These are phyloP conservation scores for Coccomyxa sp. DNA, from an alignment of 139 green algal genomes.

Conservation along the genomic window DNA sequence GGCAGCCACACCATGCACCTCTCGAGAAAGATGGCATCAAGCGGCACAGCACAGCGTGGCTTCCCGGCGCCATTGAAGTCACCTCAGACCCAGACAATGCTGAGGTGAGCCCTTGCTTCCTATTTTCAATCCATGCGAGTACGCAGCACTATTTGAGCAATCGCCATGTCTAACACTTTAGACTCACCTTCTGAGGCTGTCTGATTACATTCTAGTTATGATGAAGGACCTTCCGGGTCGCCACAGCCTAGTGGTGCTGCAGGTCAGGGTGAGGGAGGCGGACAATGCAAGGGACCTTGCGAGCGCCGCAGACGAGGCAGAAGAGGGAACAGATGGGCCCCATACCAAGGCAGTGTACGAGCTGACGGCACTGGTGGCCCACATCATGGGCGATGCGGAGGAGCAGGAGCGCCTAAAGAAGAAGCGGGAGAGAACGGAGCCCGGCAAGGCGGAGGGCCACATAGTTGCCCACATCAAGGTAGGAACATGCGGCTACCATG, in stretches of 20 bases:
- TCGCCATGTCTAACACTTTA: too few species aligned
- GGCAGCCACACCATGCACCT: conserved; percentile 30
- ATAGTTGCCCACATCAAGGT: conserved; percentile 74
- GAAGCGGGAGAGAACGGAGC: background rate
- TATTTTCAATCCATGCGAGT: too few species aligned
- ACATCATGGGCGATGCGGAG: conserved; percentile 58
- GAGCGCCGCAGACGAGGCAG: background rate
- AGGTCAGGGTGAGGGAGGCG: conserved; percentile 12
- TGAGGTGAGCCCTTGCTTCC: background rate
- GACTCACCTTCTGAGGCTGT: too few species aligned
- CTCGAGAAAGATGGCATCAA: too few species aligned
- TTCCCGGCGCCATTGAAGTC: conserved; percentile 13
- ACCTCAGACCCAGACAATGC: background rate
- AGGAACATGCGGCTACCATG: too few species aligned
- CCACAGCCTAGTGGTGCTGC: background rate
- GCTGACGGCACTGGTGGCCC: conserved; percentile 66
- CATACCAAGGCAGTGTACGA: conserved; percentile 51
- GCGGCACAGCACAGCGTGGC: background rate
- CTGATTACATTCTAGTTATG: background rate
- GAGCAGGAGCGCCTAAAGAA: conserved; percentile 4
- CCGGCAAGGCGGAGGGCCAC: conserved; percentile 47
- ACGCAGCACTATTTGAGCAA: too few species aligned
- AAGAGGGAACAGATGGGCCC: background rate
- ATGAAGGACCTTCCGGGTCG: background rate
- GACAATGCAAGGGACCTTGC: conserved; percentile 5